Evolutionary conservation across 345 rosid species (phyloP).

Genomic region (Geranium rotundifolium): DNA sequence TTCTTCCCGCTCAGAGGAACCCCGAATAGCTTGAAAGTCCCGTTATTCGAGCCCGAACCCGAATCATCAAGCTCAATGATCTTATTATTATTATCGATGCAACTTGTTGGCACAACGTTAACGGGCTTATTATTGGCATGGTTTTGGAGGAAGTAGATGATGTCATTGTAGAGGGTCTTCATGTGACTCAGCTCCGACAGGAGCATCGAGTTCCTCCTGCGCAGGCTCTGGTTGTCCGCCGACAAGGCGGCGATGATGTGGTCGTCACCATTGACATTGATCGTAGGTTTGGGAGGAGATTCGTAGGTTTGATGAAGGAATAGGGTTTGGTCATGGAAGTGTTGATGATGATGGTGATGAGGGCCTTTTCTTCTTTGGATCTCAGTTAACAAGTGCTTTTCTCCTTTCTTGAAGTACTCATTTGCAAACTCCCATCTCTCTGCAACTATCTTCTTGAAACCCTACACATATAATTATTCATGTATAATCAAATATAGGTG

Average conservation of each 20-base stretch:
- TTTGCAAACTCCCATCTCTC: conserved; percentile 70
- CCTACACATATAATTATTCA: conserved; percentile 18
- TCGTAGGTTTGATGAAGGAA: no score
- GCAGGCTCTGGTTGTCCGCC: conserved; percentile 41
- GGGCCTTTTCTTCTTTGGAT: conserved; percentile 46
- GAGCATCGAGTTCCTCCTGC: conserved; percentile 38
- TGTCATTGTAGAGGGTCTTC: conserved; percentile 53
- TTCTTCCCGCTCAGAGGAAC: conserved; percentile 36
- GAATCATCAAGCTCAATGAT: conserved; percentile 21
- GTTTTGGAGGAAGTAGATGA: conserved; percentile 52
- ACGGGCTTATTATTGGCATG: conserved; percentile 41
- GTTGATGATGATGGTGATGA: conserved; percentile 8
- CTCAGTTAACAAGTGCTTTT: conserved; percentile 38
- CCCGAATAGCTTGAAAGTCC: conserved; percentile 38
- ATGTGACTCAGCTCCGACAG: conserved; percentile 46
- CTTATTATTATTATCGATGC: conserved; percentile 1
- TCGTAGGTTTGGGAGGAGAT: no score
- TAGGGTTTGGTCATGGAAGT: background rate
- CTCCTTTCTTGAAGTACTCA: conserved; percentile 45
- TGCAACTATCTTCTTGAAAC: conserved; percentile 46
- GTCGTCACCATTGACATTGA: background rate
- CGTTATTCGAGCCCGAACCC: conserved; percentile 2
- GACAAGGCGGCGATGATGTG: conserved; percentile 28
- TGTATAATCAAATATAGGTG: no score
- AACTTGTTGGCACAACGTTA: background rate